Evolutionary conservation across 1,284 basidiomycete species (phyloP), one percentile per base, ranked within the genome.

Genomic region (Coniferiporia sulphurascens): DNA sequence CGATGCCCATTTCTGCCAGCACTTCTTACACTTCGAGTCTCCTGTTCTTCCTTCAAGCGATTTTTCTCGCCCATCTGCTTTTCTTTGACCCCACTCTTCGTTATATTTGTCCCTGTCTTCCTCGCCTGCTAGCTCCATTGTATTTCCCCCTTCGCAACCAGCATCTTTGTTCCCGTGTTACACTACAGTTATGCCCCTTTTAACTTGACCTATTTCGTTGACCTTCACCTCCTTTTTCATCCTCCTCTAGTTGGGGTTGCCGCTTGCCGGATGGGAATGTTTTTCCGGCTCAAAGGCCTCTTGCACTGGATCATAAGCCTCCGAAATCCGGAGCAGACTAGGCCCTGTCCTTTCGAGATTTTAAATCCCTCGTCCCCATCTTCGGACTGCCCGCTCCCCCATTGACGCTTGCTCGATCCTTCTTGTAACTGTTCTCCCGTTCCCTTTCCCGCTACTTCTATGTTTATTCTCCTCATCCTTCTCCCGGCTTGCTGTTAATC

Each of bases 401-500:
- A 15, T 41, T 41, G 38, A 41, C 3, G 38, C 38, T 41, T 41
- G 9, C 15, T 41, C 38, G 9, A 41, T 41, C 38, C 7, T 3
- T 41, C 38, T 41, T 41, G 38, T 41, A 10, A 15, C 38, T 41
- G 7, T 41, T 41, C 76, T 84, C 32, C 68, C 78, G 56, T 72
- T 88, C 52, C 22, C 17, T 46, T 27, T 27, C 22, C 13, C 34
- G 38, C 17, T 21, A 17, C 1, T 19, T 46, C 19, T 38, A 19
- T 32, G 48, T 34, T 15, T n/a, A 19, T 34, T 21, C 17, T 1
- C 48, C 19, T 15, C 12, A n/a, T 45, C 10, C 55, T 57, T 36
- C 48, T 17, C 34, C 22, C 27, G 15, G 17, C 10, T 34, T 17
- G 51, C 35, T 12, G 27, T 51, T n/a, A 43, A 55, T 17, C 8